Percentiles rank a stretch among this genome's conserved stretches.
Conservation (phyloP, 352 stramenopile species). For the Phytophthora pinifolia region DNA sequence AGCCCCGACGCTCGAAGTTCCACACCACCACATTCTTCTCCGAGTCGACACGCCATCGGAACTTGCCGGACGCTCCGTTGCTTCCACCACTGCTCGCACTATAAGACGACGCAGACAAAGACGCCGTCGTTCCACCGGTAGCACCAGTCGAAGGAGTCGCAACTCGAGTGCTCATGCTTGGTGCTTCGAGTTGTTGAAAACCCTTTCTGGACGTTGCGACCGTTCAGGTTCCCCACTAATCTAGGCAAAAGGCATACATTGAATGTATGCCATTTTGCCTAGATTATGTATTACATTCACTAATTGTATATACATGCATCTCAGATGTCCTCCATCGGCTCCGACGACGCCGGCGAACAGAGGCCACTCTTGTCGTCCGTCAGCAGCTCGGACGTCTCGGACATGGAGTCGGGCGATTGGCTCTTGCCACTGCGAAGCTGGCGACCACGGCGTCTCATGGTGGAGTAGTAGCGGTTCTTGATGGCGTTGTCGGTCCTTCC, state of each 20-base stretch:
- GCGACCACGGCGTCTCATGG: constrained; percentile 62
- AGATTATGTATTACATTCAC: too few species aligned
- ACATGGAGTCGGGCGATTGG: constrained; percentile 22
- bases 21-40: constrained; percentile 84
- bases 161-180: constrained; percentile 11
- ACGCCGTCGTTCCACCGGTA: constrained; percentile 1
- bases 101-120: constrained; percentile 6
- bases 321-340: constrained; percentile 23
- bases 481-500: constrained; percentile 96
- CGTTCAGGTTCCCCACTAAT: neutral
- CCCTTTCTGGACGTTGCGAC: neutral
- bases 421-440: constrained; percentile 43
- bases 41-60: constrained; percentile 67
- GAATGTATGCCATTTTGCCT: too few species aligned
- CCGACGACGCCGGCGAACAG: constrained; percentile 24
- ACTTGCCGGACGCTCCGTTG: constrained; percentile 24
- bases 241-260: constrained; percentile 3
- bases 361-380: constrained; percentile 21
- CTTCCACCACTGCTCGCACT: neutral
- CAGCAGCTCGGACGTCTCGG: constrained; percentile 13
- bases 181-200: too few species aligned
- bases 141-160: constrained; percentile 2
- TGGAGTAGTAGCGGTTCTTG: constrained; percentile 95
- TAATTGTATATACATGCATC: constrained; percentile 10
- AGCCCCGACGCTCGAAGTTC: constrained; percentile 86